Conservation (phyloP, 2,329 filamentous ascomycete genomes). For the Phyllosticta citriasiana region DNA sequence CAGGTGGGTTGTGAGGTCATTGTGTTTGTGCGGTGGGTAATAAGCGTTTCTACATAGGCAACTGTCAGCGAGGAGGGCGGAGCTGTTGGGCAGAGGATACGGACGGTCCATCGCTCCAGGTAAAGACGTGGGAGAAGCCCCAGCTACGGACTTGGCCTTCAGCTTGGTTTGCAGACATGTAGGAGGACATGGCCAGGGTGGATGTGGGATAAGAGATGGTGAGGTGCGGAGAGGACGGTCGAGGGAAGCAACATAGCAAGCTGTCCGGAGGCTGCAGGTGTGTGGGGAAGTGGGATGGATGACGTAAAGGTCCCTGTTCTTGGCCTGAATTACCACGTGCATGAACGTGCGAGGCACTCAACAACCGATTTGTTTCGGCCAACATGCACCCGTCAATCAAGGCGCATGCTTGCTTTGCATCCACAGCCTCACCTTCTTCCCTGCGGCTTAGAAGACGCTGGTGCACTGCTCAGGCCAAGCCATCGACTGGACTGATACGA, state of each 20-base stretch:
- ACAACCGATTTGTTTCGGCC: not conserved
- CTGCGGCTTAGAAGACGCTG: not conserved
- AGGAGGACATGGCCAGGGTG: conserved; percentile 5
- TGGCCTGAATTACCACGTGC: not conserved
- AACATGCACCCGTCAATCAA: not conserved
- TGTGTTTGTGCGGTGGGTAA: conserved; percentile 58
- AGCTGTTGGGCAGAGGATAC: conserved; percentile 14
- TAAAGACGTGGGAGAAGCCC: conserved; percentile 61
- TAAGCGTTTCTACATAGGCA: conserved; percentile 47
- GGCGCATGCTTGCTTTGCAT: not conserved
- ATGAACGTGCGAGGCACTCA: not conserved
- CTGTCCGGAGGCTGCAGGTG: too few relatives aligned
- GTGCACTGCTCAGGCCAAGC: not conserved
- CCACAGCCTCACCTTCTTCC: too few relatives aligned
- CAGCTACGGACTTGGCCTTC: conserved; percentile 57
- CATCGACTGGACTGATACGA: not conserved
- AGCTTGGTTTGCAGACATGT: conserved; percentile 36
- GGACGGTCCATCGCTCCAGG: conserved; percentile 61
- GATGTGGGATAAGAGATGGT: not conserved
- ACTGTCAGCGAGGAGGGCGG: conserved; percentile 5
- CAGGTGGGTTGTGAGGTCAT: conserved; percentile 57
- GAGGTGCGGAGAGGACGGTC: not conserved
- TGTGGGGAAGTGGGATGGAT: not conserved
- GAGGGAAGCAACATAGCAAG: too few relatives aligned
- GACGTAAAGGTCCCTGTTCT: not conserved